Evolutionary conservation across 2,329 filamentous ascomycete species (phyloP).

Genomic region (Microdochium trichocladiopsis): DNA sequence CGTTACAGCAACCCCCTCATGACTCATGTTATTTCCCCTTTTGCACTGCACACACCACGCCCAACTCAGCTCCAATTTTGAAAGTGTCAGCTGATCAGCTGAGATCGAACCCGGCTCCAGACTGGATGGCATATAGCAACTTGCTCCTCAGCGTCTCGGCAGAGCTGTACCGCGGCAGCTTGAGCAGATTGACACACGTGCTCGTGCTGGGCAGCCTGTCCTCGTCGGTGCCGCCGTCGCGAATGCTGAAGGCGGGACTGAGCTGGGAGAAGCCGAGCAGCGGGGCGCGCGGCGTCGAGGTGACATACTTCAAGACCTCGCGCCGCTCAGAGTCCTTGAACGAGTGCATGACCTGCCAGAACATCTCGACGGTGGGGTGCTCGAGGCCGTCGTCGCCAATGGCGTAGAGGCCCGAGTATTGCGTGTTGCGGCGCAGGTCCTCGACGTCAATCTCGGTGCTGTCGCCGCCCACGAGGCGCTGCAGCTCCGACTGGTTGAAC

Average conservation of each 20-base stretch:
- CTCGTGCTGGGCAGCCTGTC: conserved; percentile 82
- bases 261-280: conserved; percentile 83
- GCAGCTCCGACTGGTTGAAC: conserved; percentile 96
- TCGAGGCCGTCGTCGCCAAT: conserved; percentile 86
- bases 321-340: conserved; percentile 72
- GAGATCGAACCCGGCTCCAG: conserved; percentile 87
- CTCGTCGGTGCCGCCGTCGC: conserved; percentile 73
- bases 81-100: no score
- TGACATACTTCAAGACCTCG: conserved; percentile 92
- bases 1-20: no score
- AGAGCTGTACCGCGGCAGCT: conserved; percentile 74
- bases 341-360: conserved; percentile 82
- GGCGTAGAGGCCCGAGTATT: conserved; percentile 80
- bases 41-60: no score
- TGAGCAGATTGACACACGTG: conserved; percentile 92
- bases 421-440: conserved; percentile 76
- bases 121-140: conserved; percentile 81
- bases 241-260: conserved; percentile 80
- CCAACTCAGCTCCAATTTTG: no score
- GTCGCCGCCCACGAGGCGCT: conserved; percentile 87
- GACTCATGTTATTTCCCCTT: no score
- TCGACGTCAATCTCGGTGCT: conserved; percentile 78
- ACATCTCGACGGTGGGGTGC: conserved; percentile 77
- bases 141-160: conserved; percentile 65
- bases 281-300: conserved; percentile 83